Evolutionary conservation across 257 asterid genomes (phyloP).

Genomic region (Salvia rosmarinus): DNA sequence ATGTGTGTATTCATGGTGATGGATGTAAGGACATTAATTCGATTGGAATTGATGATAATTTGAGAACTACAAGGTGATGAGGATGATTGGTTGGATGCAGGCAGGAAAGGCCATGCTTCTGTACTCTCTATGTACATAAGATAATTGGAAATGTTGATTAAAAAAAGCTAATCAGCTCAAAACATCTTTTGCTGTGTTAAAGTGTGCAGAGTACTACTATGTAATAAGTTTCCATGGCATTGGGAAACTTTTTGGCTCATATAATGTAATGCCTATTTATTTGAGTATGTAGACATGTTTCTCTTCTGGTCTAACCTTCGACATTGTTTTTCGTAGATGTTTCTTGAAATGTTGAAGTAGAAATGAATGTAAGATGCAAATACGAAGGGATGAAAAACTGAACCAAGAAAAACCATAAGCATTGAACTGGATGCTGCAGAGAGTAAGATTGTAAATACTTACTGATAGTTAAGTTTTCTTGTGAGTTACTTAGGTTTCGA

Average conservation of each 20-base stretch:
- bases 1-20: too few species aligned
- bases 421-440: neutral
- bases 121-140: too few species aligned
- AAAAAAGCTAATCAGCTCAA: constrained; percentile 55
- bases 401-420: constrained; percentile 12
- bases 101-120: too few species aligned
- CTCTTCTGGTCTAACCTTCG: constrained; percentile 37
- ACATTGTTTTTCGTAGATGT: constrained; percentile 8
- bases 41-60: too few species aligned
- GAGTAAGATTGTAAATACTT: constrained; percentile 35
- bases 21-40: too few species aligned
- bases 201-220: constrained; percentile 61
- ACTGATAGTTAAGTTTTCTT: constrained; percentile 38
- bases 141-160: too few species aligned
- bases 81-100: too few species aligned
- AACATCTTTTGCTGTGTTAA: constrained; percentile 49
- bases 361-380: constrained; percentile 15
- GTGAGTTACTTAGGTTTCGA: constrained; percentile 22
- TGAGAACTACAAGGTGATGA: too few species aligned
- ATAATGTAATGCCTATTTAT: constrained; percentile 57
- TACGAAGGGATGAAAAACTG: constrained; percentile 14
- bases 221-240: constrained; percentile 51
- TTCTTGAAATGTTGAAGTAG: constrained; percentile 28
- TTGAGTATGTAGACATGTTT: constrained; percentile 46
- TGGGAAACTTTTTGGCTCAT: constrained; percentile 38